Percentiles rank a stretch among this genome's conserved stretches.
phyloP scores from a whole-genome alignment of 164 flowering plant genomes.

The Vitis cinerea region DNA sequence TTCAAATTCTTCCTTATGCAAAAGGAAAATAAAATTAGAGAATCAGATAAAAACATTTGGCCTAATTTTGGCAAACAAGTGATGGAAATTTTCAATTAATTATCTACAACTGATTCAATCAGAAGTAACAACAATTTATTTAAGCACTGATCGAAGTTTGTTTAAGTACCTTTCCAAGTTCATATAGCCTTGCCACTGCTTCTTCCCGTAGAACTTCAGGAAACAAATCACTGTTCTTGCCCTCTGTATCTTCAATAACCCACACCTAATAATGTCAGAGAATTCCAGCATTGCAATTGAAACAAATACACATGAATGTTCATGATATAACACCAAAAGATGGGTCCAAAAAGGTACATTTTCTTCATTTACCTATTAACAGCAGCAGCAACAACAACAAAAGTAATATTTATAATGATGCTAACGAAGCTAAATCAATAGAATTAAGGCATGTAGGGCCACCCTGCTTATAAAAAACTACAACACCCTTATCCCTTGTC shows the following conservation, averaged over 20 bases:
- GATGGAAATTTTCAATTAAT: neutral
- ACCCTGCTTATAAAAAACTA: no score
- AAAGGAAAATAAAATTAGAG: neutral
- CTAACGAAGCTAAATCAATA: no score
- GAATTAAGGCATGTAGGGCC: no score
- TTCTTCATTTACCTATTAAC: no score
- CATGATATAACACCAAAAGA: no score
- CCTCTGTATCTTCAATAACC: conserved; percentile 24
- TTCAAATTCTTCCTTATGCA: neutral
- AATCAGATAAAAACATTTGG: no score
- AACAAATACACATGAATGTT: no score
- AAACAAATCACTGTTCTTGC: conserved; percentile 30
- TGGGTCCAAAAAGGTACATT: no score
- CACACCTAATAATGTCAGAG: neutral
- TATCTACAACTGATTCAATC: neutral
- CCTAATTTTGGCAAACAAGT: no score
- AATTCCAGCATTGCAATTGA: neutral
- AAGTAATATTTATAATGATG: no score
- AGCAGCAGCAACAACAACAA: no score
- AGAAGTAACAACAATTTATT: neutral
- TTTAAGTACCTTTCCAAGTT: conserved; percentile 71
- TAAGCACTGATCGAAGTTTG: neutral
- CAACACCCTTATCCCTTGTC: no score
- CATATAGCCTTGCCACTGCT: conserved; percentile 66
- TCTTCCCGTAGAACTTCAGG: conserved; percentile 70